phyloP scores from a whole-genome alignment of 805 yeast species.

The Metschnikowia kunwiensis region DNA sequence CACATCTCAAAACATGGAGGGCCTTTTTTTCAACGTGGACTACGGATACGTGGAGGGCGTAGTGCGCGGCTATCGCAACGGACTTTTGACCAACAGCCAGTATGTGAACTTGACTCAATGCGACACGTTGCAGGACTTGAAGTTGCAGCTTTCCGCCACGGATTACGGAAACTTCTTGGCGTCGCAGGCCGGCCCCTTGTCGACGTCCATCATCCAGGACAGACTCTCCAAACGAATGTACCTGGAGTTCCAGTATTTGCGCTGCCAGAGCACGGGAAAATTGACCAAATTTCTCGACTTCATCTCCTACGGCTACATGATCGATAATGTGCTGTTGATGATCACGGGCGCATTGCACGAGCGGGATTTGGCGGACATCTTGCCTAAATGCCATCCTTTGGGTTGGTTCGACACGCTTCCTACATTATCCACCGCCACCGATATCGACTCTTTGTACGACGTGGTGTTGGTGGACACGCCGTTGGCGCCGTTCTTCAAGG shows the following conservation, averaged over 20 bases:
- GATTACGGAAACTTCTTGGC: constrained; percentile 92
- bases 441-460: constrained; percentile 86
- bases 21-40: constrained; percentile 85
- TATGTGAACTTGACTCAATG: constrained; percentile 93
- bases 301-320: constrained; percentile 96
- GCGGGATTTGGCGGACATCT: constrained; percentile 83
- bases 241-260: constrained; percentile 80
- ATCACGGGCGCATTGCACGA: constrained; percentile 97
- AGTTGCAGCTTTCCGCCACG: constrained; percentile 89
- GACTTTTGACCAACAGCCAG: constrained; percentile 72
- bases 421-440: constrained; percentile 90
- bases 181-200: constrained; percentile 75
- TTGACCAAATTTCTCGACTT: constrained; percentile 83
- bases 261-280: constrained; percentile 78
- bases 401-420: constrained; percentile 99
- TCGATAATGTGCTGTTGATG: constrained; percentile 92
- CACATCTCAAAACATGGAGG: constrained; percentile 74
- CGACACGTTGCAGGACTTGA: constrained; percentile 90
- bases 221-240: constrained; percentile 70
- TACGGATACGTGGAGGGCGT: constrained; percentile 91
- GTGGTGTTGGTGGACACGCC: constrained; percentile 96
- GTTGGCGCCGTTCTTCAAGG: constrained; percentile 92
- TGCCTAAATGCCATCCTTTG: constrained; percentile 89
- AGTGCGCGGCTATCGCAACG: constrained; percentile 90
- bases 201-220: constrained; percentile 84